Evolutionary conservation across 176 grass and related monocot species (phyloP).

Genomic region (Triticum monococcum): DNA sequence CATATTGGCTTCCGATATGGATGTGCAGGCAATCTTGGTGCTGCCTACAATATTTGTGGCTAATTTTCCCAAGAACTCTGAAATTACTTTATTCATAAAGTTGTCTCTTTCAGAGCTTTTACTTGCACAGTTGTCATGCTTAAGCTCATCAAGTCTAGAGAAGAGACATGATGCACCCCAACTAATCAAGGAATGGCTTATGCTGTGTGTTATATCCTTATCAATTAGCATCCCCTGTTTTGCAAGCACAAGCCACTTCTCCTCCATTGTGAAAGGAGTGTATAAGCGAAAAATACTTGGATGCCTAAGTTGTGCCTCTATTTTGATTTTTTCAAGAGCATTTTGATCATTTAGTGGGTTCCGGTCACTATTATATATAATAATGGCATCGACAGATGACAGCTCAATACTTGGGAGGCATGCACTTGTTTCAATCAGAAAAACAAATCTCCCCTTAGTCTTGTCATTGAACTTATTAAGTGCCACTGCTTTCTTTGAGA

Average conservation of each 20-base stretch:
- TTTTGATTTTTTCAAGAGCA: constrained; percentile 53
- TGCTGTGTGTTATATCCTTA: constrained; percentile 34
- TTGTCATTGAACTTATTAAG: constrained; percentile 78
- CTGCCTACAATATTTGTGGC: constrained; percentile 26
- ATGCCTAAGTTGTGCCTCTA: constrained; percentile 39
- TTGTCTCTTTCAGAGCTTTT: constrained; percentile 30
- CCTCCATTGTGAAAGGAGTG: constrained; percentile 76
- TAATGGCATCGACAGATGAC: constrained; percentile 60
- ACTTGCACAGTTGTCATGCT: constrained; percentile 40
- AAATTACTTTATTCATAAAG: constrained; percentile 44
- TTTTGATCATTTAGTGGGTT: constrained; percentile 83
- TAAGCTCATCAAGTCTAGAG: constrained; percentile 47
- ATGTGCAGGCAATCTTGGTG: neutral
- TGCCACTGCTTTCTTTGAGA: constrained; percentile 44
- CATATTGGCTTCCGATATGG: constrained; percentile 47
- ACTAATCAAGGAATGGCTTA: constrained; percentile 66
- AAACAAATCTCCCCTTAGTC: constrained; percentile 69
- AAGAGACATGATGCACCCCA: constrained; percentile 73
- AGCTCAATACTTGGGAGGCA: constrained; percentile 76
- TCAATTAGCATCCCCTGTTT: constrained; percentile 55
- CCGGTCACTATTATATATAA: constrained; percentile 71
- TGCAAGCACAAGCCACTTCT: constrained; percentile 59
- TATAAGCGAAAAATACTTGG: constrained; percentile 71
- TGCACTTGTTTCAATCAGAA: constrained; percentile 68
- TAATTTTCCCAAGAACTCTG: constrained; percentile 53